Evolutionary conservation across 2,329 filamentous ascomycete genomes (phyloP).

Genomic region (Monilinia vaccinii-corymbosi): DNA sequence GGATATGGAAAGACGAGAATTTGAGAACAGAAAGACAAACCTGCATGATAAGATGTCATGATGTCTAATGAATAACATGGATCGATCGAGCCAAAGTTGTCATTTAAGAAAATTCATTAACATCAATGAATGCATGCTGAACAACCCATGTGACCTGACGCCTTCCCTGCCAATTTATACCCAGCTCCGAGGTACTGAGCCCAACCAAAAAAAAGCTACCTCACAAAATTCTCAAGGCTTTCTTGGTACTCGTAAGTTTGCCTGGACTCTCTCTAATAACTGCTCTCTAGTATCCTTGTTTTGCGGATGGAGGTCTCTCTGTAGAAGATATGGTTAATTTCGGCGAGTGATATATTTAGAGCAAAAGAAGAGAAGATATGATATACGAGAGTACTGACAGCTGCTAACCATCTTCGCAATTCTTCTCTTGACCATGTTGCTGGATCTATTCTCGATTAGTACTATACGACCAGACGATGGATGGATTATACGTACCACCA

Average conservation of each 20-base stretch:
- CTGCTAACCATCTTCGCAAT: slow-evolving; percentile 69
- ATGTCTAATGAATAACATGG: background rate
- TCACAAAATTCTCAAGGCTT: background rate
- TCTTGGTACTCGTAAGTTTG: slow-evolving; percentile 47
- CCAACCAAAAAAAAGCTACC: background rate
- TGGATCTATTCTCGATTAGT: slow-evolving; percentile 39
- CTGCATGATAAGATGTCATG: background rate
- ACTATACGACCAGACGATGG: background rate
- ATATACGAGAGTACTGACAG: slow-evolving; percentile 47
- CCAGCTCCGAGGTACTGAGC: background rate
- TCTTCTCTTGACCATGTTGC: slow-evolving; percentile 72
- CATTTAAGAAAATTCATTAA: background rate
- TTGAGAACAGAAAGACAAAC: background rate
- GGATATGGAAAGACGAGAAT: background rate
- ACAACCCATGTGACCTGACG: background rate
- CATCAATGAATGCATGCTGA: slow-evolving; percentile 1
- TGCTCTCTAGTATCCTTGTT: slow-evolving; percentile 51
- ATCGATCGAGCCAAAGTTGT: background rate
- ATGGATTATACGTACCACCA: slow-evolving; percentile 44
- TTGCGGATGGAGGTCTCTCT: slow-evolving; percentile 57
- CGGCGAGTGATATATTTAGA: background rate
- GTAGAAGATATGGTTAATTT: slow-evolving; percentile 2
- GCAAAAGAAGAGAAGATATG: background rate
- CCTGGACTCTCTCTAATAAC: slow-evolving; percentile 58
- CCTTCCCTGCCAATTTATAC: background rate